phyloP scores from a whole-genome alignment of 73 alveolate genomes.

The Uronychia setigera region DNA sequence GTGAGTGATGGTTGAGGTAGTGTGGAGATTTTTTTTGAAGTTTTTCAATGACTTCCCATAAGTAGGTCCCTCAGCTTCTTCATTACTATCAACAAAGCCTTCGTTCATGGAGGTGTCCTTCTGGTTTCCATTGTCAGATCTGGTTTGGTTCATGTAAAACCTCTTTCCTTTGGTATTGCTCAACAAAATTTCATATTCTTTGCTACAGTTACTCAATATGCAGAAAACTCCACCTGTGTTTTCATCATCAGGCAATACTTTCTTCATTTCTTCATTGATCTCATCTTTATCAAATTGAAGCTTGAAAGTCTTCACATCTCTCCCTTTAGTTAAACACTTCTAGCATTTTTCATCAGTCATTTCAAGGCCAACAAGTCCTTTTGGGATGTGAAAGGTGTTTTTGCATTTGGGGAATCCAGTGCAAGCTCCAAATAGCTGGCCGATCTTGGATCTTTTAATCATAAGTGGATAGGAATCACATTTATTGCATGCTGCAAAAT shows the following conservation, averaged over 20 bases:
- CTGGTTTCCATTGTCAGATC: too few relatives aligned
- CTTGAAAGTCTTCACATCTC: slow-evolving; percentile 31
- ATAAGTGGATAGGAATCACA: slow-evolving; percentile 36
- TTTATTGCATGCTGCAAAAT: slow-evolving; percentile 48
- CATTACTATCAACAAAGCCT: too few relatives aligned
- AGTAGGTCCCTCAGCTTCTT: too few relatives aligned
- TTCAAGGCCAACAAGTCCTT: slow-evolving; percentile 13
- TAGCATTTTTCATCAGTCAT: slow-evolving; percentile 40
- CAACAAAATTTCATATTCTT: background rate
- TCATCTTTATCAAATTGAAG: slow-evolving; percentile 38
- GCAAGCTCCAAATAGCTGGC: slow-evolving; percentile 57
- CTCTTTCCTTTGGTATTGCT: background rate
- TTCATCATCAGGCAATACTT: slow-evolving; percentile 38
- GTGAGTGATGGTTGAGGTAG: too few relatives aligned
- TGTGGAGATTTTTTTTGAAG: too few relatives aligned
- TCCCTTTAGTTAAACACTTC: slow-evolving; percentile 2
- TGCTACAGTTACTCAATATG: slow-evolving; percentile 42
- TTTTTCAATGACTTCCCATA: too few relatives aligned
- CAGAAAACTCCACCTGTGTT: slow-evolving; percentile 59
- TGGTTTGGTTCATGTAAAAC: background rate
- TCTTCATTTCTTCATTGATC: slow-evolving; percentile 48
- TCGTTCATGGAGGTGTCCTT: too few relatives aligned
- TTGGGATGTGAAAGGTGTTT: slow-evolving; percentile 42
- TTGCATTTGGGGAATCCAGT: slow-evolving; percentile 62
- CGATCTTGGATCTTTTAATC: slow-evolving; percentile 22